Conservation (phyloP, 2,329 filamentous ascomycete genomes). For the Aspergillus hortae region DNA sequence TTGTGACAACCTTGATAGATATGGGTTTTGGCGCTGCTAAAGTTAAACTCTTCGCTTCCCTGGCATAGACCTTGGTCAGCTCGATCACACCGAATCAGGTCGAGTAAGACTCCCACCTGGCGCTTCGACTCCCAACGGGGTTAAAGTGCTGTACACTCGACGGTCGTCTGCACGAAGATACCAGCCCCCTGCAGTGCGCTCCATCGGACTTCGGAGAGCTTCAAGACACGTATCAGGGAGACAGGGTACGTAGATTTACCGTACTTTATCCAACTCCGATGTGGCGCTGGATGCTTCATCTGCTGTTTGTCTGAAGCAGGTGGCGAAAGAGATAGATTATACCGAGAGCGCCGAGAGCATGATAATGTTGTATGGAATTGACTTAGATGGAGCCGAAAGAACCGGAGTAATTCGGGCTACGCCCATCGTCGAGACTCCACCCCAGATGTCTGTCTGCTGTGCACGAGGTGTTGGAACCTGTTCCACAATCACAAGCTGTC, state of each 20-base stretch:
- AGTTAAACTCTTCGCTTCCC: neutral
- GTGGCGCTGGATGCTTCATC: neutral
- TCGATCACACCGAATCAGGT: neutral
- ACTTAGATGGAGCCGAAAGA: neutral
- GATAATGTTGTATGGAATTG: neutral
- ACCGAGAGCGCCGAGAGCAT: neutral
- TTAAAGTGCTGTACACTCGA: neutral
- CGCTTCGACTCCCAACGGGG: neutral
- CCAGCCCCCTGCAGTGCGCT: neutral
- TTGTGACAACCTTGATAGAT: neutral
- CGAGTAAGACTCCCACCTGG: neutral
- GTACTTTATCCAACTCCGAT: neutral
- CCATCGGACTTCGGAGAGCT: neutral
- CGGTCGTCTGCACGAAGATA: neutral
- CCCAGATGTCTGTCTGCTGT: too few relatives aligned
- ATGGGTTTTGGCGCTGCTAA: neutral
- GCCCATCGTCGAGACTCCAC: neutral
- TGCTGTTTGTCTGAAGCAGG: neutral
- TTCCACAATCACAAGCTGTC: neutral
- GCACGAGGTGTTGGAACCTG: neutral
- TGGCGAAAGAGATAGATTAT: neutral
- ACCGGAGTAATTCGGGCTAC: neutral
- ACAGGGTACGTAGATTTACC: neutral
- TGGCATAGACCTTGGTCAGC: neutral
- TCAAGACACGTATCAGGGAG: neutral